Evolutionary conservation across 2,329 filamentous ascomycete genomes (phyloP), one percentile per base, ranked within the genome.

Genomic region (Hirsutella minnesotensis): DNA sequence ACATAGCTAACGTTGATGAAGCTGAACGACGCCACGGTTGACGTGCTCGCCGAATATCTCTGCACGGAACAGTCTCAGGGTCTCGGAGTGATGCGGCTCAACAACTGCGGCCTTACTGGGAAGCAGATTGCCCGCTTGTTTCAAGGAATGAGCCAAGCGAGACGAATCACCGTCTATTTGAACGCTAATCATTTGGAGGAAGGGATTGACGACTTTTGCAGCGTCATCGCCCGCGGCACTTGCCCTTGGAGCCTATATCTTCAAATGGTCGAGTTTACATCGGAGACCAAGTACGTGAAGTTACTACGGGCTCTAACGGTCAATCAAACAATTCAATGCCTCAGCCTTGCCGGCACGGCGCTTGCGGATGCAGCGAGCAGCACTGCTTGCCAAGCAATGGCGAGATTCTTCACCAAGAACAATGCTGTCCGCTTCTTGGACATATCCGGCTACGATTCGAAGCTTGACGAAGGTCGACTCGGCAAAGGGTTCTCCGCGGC

Each of bases 261-360:
- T 46, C 69, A 75, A 47, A 76, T 77, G 72, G 60, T 76, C n/a
- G 72, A 77, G 46, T 76, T 77, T 49, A 60, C 62, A 18, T 57
- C 68, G 33, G 73, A 77, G 51, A 54, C 54, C 9, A 73, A 66
- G 51, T 78, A 73, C 49, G 63, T 73, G 43, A 65, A 64, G 42
- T 62, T 78, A 4, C 55, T 77, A 46, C 60, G 56, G 15, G 70
- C 73, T 3, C 57, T 78, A 40, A 64, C 72, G 0, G 51, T 62
- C n/a, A 74, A 72, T 46, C 64, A 58, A 12, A 66, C 68, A 4
- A 69, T 78, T 37, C 58, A 68, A 34, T 69, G 71, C 37, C 60
- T 78, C 30, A 77, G 68, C 46, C 59, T 78, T 38, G 71, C 70
- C 1, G 74, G 74, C 18, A 75, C 73, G 4, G 69, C 72, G 0